phyloP scores from a whole-genome alignment of 2,329 filamentous ascomycete species.

The Trichoderma aggressivum region DNA sequence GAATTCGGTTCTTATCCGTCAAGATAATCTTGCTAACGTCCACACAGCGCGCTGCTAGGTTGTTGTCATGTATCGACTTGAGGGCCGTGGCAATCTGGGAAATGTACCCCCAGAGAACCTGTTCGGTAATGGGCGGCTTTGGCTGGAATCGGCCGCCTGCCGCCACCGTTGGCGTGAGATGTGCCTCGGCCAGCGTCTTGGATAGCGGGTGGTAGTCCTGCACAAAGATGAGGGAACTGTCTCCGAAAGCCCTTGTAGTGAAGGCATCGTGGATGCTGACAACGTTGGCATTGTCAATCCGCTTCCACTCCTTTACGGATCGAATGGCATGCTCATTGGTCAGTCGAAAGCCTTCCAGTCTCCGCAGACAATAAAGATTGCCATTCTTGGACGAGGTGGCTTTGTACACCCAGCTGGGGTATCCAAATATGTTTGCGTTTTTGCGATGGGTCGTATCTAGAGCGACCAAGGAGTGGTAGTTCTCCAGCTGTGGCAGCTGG shows the following conservation, averaged over 20 bases:
- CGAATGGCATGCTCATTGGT: constrained; percentile 87
- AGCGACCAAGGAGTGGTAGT: constrained; percentile 89
- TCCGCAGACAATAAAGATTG: constrained; percentile 78
- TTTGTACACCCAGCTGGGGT: constrained; percentile 93
- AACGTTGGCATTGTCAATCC: constrained; percentile 74
- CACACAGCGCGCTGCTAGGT: constrained; percentile 80
- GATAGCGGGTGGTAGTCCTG: constrained; percentile 90
- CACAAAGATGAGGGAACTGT: constrained; percentile 91
- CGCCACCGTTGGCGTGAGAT: constrained; percentile 50
- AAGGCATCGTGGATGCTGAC: constrained; percentile 90
- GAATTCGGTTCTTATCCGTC: constrained; percentile 85
- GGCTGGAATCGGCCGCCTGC: constrained; percentile 44
- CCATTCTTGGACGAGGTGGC: constrained; percentile 86
- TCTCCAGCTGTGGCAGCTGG: constrained; percentile 74
- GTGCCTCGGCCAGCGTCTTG: constrained; percentile 82
- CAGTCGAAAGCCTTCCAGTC: constrained; percentile 83
- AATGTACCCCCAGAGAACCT: constrained; percentile 84
- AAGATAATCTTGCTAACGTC: constrained; percentile 85
- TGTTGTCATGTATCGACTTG: constrained; percentile 76
- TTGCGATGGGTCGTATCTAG: constrained; percentile 79
- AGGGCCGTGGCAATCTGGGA: constrained; percentile 87
- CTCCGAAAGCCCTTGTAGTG: constrained; percentile 87
- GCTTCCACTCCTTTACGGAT: constrained; percentile 84
- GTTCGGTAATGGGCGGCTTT: constrained; percentile 59
- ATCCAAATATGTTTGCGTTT: constrained; percentile 76